Conservation (phyloP, 2,329 filamentous ascomycete genomes). For the Fusarium cyanostomum region DNA sequence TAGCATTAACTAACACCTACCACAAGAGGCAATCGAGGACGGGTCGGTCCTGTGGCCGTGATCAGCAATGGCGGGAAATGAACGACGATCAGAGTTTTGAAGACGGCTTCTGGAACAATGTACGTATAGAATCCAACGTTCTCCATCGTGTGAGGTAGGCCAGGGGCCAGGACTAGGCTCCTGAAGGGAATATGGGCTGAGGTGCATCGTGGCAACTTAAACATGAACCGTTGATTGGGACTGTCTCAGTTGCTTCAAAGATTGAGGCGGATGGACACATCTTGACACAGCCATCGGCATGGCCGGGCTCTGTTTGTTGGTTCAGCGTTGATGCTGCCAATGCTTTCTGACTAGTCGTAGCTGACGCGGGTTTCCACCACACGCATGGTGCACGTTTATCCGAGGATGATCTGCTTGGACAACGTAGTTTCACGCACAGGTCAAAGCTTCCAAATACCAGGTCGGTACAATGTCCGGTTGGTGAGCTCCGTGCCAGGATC, state of each 20-base stretch:
- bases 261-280: not conserved
- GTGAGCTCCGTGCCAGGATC: conserved; percentile 1
- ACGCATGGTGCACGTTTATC: conserved; percentile 11
- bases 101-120: conserved; percentile 30
- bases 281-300: not conserved
- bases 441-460: conserved; percentile 3
- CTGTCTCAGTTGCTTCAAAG: conserved; percentile 5
- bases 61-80: conserved; percentile 27
- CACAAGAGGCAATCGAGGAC: conserved; percentile 14
- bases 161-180: conserved; percentile 1
- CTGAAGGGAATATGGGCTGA: conserved; percentile 1
- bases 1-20: conserved; percentile 10
- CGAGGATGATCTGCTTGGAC: not conserved
- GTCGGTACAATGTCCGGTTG: not conserved
- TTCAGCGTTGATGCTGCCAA: not conserved
- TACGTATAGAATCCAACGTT: conserved; percentile 24
- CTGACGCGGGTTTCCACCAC: not conserved
- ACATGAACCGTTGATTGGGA: conserved; percentile 15
- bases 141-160: conserved; percentile 29
- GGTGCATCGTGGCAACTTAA: conserved; percentile 1
- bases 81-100: conserved; percentile 32
- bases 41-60: conserved; percentile 13
- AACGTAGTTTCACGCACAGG: not conserved
- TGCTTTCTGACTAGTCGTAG: not conserved
- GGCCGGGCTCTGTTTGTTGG: not conserved